These are phyloP conservation scores for Pseudonectria buxi DNA, from an alignment of 2,329 filamentous ascomycete species.

Conservation along the genomic window DNA sequence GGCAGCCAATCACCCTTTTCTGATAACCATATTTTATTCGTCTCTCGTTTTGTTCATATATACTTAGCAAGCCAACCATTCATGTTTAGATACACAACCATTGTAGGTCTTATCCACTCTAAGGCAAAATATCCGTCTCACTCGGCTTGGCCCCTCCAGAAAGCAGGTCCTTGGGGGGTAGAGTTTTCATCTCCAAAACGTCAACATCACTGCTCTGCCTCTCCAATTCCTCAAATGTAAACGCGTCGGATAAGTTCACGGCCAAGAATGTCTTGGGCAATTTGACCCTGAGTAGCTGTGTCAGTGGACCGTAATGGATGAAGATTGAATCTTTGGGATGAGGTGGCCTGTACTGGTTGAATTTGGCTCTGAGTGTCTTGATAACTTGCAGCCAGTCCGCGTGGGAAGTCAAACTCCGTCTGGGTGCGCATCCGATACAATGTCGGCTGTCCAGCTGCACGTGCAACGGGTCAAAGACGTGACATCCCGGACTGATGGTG, in stretches of 20 bases:
- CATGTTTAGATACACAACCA: no score
- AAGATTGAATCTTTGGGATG: conserved; percentile 3
- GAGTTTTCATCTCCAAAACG: conserved; percentile 40
- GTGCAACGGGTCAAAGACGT: conserved; percentile 92
- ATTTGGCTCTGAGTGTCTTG: conserved; percentile 88
- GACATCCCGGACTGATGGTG: conserved; percentile 89
- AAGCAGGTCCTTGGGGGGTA: conserved; percentile 24
- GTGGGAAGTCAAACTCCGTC: conserved; percentile 82
- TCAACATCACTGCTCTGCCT: conserved; percentile 42
- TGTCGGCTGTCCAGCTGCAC: conserved; percentile 95
- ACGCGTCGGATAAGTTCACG: conserved; percentile 57
- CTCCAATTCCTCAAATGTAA: conserved; percentile 52
- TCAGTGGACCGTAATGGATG: conserved; percentile 12
- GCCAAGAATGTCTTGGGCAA: conserved; percentile 59
- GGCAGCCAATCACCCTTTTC: no score
- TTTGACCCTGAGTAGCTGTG: conserved; percentile 46
- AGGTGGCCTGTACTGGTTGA: conserved; percentile 62
- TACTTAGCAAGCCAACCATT: no score
- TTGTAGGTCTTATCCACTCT: no score
- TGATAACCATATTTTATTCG: no score
- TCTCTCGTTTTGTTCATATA: no score
- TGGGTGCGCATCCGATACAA: conserved; percentile 89
- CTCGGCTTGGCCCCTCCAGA: conserved; percentile 10
- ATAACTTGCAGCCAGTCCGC: conserved; percentile 96
- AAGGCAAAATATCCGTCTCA: conserved; percentile 3